Conservation (phyloP, 169 alveolate genomes). For the Plasmodium fragile region DNA sequence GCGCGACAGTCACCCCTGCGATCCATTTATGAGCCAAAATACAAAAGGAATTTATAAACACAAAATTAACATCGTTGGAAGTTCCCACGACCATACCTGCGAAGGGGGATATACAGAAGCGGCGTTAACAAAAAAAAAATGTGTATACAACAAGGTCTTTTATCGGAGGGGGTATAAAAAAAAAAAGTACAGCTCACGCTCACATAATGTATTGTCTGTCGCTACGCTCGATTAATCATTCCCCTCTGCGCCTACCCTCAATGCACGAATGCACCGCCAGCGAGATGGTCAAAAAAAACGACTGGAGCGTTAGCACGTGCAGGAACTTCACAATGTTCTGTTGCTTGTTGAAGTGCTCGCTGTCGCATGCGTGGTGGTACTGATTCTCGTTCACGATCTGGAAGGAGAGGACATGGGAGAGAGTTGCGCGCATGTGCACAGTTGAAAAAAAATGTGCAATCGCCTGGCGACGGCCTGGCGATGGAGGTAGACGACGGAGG, state of each 20-base stretch:
- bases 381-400: slow-evolving; percentile 19
- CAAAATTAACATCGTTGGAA: slow-evolving; percentile 25
- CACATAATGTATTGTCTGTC: not conserved
- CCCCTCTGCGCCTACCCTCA: slow-evolving; percentile 24
- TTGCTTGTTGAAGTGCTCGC: not conserved
- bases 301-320: slow-evolving; percentile 45
- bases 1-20: slow-evolving; percentile 64
- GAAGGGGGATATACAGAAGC: not conserved
- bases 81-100: slow-evolving; percentile 73
- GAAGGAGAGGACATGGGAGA: not conserved
- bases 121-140: not conserved
- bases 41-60: slow-evolving; percentile 55
- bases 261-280: slow-evolving; percentile 71
- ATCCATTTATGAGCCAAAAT: slow-evolving; percentile 67
- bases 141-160: not conserved
- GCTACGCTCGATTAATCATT: not conserved
- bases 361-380: slow-evolving; percentile 41
- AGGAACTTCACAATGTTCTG: not conserved
- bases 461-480: no score
- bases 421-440: not conserved
- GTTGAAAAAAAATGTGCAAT: not conserved
- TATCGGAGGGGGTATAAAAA: not conserved
- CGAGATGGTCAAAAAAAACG: slow-evolving; percentile 52
- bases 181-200: no score
- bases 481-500: no score